A percentile compares a stretch with the other conserved stretches of the same genome.
phyloP scores from a whole-genome alignment of 352 stramenopile genomes.

The Globisporangium spiculum region DNA sequence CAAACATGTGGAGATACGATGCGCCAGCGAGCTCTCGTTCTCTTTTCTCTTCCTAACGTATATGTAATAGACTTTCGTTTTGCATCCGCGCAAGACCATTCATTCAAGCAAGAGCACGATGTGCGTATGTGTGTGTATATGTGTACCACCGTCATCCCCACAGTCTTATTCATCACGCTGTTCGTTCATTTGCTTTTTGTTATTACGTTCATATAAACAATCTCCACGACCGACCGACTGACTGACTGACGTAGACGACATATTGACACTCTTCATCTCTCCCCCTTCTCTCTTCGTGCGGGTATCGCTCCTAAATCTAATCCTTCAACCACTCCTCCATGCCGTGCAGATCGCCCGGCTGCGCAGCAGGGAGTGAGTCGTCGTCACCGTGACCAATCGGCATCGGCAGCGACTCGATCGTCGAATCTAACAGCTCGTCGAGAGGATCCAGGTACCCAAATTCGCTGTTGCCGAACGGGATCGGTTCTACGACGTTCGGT shows the following conservation, averaged over 20 bases:
- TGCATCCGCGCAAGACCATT: neutral
- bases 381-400: conserved; percentile 60
- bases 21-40: neutral
- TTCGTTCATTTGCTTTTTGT: neutral
- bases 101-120: neutral
- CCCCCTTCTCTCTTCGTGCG: no score
- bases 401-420: conserved; percentile 56
- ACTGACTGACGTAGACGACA: conserved; percentile 1
- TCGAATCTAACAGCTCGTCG: conserved; percentile 48
- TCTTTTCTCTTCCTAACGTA: conserved; percentile 9
- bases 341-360: conserved; percentile 68
- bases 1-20: no score
- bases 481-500: conserved; percentile 27
- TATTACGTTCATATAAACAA: conserved; percentile 6
- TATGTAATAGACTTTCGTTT: conserved; percentile 17
- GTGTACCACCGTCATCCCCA: neutral
- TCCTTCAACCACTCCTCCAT: conserved; percentile 83
- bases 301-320: conserved; percentile 20
- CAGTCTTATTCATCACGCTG: neutral
- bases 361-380: conserved; percentile 37
- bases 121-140: neutral
- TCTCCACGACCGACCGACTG: neutral
- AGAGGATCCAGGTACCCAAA: conserved; percentile 45
- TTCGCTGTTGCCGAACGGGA: conserved; percentile 36
- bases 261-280: neutral